These are phyloP conservation scores for Apiotrichum akiyoshidainum DNA, from an alignment of 1,284 basidiomycete genomes.

Conservation along the genomic window DNA sequence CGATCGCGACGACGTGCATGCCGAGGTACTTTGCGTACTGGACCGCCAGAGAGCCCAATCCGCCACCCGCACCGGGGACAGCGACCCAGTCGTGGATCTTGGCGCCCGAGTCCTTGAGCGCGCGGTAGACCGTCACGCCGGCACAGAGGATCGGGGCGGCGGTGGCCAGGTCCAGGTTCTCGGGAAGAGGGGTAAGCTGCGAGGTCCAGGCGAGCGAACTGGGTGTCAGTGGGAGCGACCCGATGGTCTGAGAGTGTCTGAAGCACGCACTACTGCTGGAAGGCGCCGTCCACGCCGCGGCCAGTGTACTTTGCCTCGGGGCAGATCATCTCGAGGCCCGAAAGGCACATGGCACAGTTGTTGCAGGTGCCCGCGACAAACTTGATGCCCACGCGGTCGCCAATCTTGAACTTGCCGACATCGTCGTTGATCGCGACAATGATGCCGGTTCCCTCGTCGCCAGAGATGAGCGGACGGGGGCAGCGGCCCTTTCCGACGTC, in stretches of 20 bases:
- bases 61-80: constrained; percentile 56
- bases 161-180: constrained; percentile 60
- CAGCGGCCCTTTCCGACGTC: constrained; percentile 56
- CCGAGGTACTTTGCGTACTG: constrained; percentile 74
- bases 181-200: constrained; percentile 72
- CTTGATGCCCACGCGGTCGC: constrained; percentile 69
- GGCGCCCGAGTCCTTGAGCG: constrained; percentile 67
- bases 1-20: constrained; percentile 73
- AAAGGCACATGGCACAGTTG: constrained; percentile 69
- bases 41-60: constrained; percentile 57
- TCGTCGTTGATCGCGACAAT: constrained; percentile 74
- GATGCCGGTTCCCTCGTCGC: constrained; percentile 53
- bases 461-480: constrained; percentile 57
- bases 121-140: constrained; percentile 62
- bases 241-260: no score
- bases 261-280: constrained; percentile 24
- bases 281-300: constrained; percentile 72
- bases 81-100: constrained; percentile 73
- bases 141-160: constrained; percentile 81
- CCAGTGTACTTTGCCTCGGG: constrained; percentile 62
- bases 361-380: constrained; percentile 65
- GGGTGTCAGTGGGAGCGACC: not conserved
- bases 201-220: constrained; percentile 54
- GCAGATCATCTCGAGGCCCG: constrained; percentile 63
- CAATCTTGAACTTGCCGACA: constrained; percentile 50